Evolutionary conservation across 2,329 filamentous ascomycete genomes (phyloP), one percentile per base, ranked within the genome.

Genomic region (Colletotrichum shisoi): DNA sequence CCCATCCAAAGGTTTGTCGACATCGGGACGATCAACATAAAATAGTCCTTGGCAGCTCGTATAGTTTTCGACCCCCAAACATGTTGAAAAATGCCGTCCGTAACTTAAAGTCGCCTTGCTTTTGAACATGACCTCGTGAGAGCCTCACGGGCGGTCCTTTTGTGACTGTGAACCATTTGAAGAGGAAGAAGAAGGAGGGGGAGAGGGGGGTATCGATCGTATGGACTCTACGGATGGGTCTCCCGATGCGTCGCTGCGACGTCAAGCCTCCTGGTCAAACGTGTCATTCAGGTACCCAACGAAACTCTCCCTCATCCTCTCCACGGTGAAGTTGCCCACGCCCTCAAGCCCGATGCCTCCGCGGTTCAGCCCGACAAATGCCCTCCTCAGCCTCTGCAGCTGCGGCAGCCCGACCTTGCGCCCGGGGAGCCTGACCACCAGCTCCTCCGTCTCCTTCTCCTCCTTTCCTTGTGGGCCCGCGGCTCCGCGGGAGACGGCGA

Each of bases 361-460:
- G 57, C 92, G 82, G 72, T 94, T 94, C 75, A 96, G 76, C 5
- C 84, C 85, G 72, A 94, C 88, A 78, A 92, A 96, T 56, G 93
- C 91, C 72, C 92, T 84, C 67, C 92, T 83, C 71, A 94, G 80
- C 70, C 92, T 84, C 79, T 96, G 92, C 71, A 96, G 79, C 75
- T 93, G 90, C 9, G 92, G 89, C 49, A 95, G 75, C 1, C 89
- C 89, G 57, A 93, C 79, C 69, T 86, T 87, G 68, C 85, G 87
- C 11, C 81, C 82, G 0, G 92, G 91, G 57, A 95, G 79, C 70
- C 89, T 84, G 24, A 95, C 82, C 1, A 84, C 78, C 63, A 89
- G 76, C 17, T 84, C 83, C 31, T 34, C 31, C 31, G 9, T 34
- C 31, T 34, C 31, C 27, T 27, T 27, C 4, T 27, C 27, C 27